Evolutionary conservation across 225 moss, liverwort and hornwort genomes (phyloP), one percentile per base, ranked within the genome.

Genomic region (Marchantia paleacea): DNA sequence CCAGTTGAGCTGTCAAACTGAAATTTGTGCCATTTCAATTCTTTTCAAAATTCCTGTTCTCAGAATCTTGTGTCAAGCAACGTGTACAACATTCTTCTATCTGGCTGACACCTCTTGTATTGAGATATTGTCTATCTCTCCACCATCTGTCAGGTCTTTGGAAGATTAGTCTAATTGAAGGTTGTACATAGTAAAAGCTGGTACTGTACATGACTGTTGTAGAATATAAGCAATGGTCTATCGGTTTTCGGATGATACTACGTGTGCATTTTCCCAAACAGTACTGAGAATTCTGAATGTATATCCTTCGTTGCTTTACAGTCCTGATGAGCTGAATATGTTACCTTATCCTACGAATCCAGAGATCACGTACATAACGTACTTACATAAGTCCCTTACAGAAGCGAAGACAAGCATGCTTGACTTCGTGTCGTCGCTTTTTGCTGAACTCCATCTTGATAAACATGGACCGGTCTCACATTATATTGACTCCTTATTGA

Each of bases 31-130:
- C 22, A 62, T 62, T 24, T 6, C 62, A 24, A 24, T n/a, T 22
- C 1, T 62, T 10, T 62, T 24, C n/a, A 61, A 22, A 61, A 61
- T 61, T 61, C 60, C 66, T 2, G 28, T n/a, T n/a, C n/a, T n/a
- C n/a, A 57, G 57, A 57, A 68, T 68, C n/a, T 62, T 62, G 4
- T 39, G 9, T 62, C 62, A 62, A 22, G 68, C 68, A 68, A 26
- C 68, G 30, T 31, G 68, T 68, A 68, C 68, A 68, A 68, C 68
- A 68, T 68, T 68, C 68, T 68, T 68, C 68, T 15, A 31, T 68
- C 66, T 68, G 30, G 10, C 14, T 15, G 10, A 25, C 10, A 8
- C 28, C 68, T 68, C 68, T 68, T 29, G 30, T 29, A 68, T 62
- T 29, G 30, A 31, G 14, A 68, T 68, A 29, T 68, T 30, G 29